Base-by-base conservation (phyloP, 345 rosid genomes). In the Gossypium bickii region DNA sequence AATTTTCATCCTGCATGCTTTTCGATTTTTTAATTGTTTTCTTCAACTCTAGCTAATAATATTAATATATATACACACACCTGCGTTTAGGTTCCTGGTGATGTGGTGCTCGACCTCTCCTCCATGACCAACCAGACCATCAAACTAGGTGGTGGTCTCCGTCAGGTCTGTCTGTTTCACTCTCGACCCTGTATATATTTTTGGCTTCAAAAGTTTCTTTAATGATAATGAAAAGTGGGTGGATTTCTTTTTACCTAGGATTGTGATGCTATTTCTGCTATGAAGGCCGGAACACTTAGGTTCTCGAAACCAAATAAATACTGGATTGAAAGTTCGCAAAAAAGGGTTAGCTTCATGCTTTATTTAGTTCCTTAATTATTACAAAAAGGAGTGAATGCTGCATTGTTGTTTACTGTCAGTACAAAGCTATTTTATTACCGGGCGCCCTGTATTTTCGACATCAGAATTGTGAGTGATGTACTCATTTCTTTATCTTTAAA, bases 111-210 rank as follows among this genome's bases (percentile, higher is more conserved):
- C 74, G 93, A 90, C 81, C 89, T 94, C 57, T 88, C 93, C 10
- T 76, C 70, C 78, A 82, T 92, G 92, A 67, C 85, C 66, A 90
- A 90, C 82, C 93, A 88, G 74, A 92, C 90, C 22, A 87, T 94
- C 84, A 92, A 89, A 87, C 87, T 94, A 25, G 98, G 97, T 41
- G 84, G 94, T 52, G 97, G 98, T 76, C 97, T 93, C 48, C 89
- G 90, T 76, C 96, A 90, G 98, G 97, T 91, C 29, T 66, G 63
- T 58, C 24, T 51, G 11, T 71, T 56, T 49, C 0, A 43, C 56
- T 75, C 29, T 18, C 29, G 41, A 34, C 12, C n/a, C 45, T 8
- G 11, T 63, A 4, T 27, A 1, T 27, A 13, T 38, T 24, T 47
- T 71, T 16, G 12, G n/a, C 17, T 74, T 73, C 8, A 2, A 24